A percentile compares a stretch with the other conserved stretches of the same genome.
Evolutionary conservation across 345 rosid genomes (phyloP).

Genomic region (Euphorbia peplus): DNA sequence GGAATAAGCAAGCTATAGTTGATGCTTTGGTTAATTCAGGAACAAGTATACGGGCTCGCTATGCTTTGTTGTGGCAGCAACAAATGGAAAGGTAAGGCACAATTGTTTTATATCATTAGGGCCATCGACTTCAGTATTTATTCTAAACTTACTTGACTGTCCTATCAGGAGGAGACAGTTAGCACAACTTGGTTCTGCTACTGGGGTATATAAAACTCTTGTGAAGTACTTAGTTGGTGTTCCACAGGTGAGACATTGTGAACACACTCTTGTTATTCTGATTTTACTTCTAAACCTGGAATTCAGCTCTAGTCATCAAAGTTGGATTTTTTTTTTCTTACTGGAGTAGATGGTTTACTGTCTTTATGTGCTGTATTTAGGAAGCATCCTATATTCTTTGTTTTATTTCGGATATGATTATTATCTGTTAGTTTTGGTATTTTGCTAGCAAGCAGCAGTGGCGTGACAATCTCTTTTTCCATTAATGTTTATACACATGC

Average conservation of each 20-base stretch:
- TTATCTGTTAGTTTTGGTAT: background rate
- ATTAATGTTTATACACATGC: background rate
- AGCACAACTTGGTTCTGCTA: constrained; percentile 94
- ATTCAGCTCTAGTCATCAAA: background rate
- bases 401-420: background rate
- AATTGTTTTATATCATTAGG: constrained; percentile 14
- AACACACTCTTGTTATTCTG: background rate
- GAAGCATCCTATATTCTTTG: background rate
- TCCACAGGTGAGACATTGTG: constrained; percentile 64
- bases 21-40: constrained; percentile 77
- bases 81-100: constrained; percentile 84
- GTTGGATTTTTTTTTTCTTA: background rate
- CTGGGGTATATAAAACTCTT: constrained; percentile 97
- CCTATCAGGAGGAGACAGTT: constrained; percentile 78
- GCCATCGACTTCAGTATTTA: constrained; percentile 16
- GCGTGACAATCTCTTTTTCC: background rate
- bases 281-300: background rate
- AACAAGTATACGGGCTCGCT: constrained; percentile 68
- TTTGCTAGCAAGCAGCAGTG: background rate
- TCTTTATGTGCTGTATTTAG: background rate
- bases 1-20: constrained; percentile 94
- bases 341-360: background rate
- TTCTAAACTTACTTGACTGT: constrained; percentile 21
- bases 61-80: constrained; percentile 89
- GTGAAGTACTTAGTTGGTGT: constrained; percentile 98